Conservation (phyloP, 176 grass and related monocot species). For the Paspalum vaginatum region DNA sequence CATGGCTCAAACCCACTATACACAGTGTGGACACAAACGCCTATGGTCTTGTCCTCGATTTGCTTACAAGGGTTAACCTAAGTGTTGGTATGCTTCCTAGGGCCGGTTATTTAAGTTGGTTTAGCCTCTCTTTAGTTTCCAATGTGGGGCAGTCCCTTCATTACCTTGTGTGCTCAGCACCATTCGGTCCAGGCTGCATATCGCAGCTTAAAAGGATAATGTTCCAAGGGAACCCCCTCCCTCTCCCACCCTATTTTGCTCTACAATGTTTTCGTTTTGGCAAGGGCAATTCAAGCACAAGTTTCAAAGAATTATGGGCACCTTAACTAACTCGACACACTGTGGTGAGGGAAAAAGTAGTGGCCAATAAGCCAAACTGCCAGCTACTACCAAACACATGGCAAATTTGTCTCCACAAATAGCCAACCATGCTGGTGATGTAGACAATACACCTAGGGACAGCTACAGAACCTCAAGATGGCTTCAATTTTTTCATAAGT, state of each 20-base stretch:
- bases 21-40: too few species aligned
- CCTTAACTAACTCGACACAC: not conserved
- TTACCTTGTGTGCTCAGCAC: too few species aligned
- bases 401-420: not conserved
- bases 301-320: not conserved
- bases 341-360: not conserved
- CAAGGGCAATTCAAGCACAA: slow-evolving; percentile 10
- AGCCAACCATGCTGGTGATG: not conserved
- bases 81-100: too few species aligned
- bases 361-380: not conserved
- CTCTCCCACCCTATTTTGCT: not conserved
- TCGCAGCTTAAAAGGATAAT: not conserved
- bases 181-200: too few species aligned
- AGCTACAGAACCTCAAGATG: too few species aligned
- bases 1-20: not conserved
- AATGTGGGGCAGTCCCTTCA: too few species aligned
- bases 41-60: too few species aligned
- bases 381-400: not conserved
- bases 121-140: too few species aligned
- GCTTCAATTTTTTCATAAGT: too few species aligned
- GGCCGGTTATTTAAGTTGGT: too few species aligned
- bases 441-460: not conserved
- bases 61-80: too few species aligned
- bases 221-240: not conserved
- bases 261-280: not conserved